Evolutionary conservation across 768 basidiomycete species (phyloP).

Genomic region (Mycena capillaripes): DNA sequence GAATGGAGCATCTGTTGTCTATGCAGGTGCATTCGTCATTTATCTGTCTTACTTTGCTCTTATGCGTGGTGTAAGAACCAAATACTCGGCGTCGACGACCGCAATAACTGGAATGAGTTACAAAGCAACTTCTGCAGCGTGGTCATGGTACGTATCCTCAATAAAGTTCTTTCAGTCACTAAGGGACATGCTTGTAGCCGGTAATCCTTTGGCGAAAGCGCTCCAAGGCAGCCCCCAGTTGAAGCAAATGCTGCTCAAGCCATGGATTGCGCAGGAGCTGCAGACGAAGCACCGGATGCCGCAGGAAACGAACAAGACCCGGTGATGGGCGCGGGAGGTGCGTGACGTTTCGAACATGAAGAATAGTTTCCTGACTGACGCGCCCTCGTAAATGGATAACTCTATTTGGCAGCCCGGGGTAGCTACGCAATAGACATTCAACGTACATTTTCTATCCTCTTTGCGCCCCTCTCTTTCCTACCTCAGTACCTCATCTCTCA

Average conservation of each 20-base stretch:
- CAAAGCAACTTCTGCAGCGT: constrained; percentile 96
- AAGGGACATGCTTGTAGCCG: constrained; percentile 72
- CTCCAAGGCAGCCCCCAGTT: constrained; percentile 83
- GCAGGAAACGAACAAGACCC: constrained; percentile 86
- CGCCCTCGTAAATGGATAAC: no score
- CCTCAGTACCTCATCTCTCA: constrained; percentile 48
- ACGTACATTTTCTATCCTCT: constrained; percentile 16
- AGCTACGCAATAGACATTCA: constrained; percentile 74
- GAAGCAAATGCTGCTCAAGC: no score
- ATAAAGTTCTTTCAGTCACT: neutral
- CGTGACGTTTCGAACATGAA: constrained; percentile 39
- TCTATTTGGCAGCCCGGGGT: no score
- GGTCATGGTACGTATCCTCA: constrained; percentile 79
- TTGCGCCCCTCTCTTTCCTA: constrained; percentile 39
- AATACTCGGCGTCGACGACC: constrained; percentile 94
- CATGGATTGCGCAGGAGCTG: constrained; percentile 86
- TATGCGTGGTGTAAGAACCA: no score
- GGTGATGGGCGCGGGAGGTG: constrained; percentile 96
- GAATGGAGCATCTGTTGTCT: constrained; percentile 89
- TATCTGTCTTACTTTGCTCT: no score
- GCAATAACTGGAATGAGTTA: constrained; percentile 99
- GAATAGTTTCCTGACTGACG: neutral
- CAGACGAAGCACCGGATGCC: constrained; percentile 81
- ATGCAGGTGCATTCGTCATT: no score
- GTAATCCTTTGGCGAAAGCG: constrained; percentile 90